A percentile compares a stretch with the other conserved stretches of the same genome.
These are phyloP conservation scores for Piper longum DNA, from an alignment of 164 flowering plant genomes.

Conservation along the genomic window DNA sequence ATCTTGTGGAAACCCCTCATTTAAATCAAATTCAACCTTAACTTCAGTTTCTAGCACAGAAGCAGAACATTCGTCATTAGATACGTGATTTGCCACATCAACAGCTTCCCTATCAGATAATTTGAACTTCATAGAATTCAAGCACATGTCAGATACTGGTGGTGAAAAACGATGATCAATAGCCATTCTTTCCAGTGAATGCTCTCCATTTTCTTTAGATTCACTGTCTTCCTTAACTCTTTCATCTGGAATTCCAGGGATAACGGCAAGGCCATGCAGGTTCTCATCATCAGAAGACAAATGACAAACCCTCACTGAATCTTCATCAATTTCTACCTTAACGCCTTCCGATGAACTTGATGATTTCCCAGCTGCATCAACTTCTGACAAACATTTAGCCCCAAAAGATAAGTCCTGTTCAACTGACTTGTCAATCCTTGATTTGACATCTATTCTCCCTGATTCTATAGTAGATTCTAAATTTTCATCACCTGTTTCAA, in stretches of 20 bases:
- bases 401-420: conserved; percentile 9
- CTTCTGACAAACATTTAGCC: conserved; percentile 3
- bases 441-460: conserved; percentile 3
- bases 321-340: conserved; percentile 21
- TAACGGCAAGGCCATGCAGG: conserved; percentile 9
- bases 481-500: conserved; percentile 14
- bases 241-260: conserved; percentile 6
- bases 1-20: conserved; percentile 48
- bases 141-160: conserved; percentile 7
- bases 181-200: not conserved
- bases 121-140: conserved; percentile 6
- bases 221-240: conserved; percentile 6
- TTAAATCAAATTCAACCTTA: conserved; percentile 75
- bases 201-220: not conserved
- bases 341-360: conserved; percentile 9
- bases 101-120: conserved; percentile 16
- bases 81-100: conserved; percentile 24
- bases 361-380: conserved; percentile 3
- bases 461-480: conserved; percentile 6
- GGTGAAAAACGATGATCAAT: conserved; percentile 8
- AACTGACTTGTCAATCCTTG: conserved; percentile 1
- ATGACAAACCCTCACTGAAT: conserved; percentile 11
- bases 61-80: conserved; percentile 23
- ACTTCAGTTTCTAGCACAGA: conserved; percentile 27
- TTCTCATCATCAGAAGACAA: conserved; percentile 11